Evolutionary conservation across 495 filamentous ascomycete species (phyloP), one percentile per base, ranked within the genome.

Genomic region (Penicillium mononematosum): DNA sequence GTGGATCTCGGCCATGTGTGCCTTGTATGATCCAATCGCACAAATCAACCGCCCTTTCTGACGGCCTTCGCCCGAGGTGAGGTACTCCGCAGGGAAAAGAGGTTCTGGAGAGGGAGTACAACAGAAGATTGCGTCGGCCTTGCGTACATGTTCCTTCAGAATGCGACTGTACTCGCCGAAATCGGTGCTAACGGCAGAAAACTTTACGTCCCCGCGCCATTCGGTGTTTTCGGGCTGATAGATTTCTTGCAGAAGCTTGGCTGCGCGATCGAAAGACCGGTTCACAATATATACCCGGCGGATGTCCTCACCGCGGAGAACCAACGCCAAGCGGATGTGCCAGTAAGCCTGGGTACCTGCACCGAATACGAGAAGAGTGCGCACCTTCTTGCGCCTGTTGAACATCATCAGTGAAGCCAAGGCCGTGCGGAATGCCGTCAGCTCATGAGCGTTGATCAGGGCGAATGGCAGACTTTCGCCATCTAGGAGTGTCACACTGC

Each of bases 341-440:
- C 93, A 98, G 71, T 90, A 91, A 11, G 94, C 94, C 72, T 96
- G 92, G 58, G 86, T 83, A 22, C 93, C 93, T 12, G 88, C 84
- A n/a, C 93, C 94, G 67, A 98, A 97, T 49, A 96, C 87, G 27
- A 86, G 81, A 3, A 96, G 59, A 11, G 85, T 90, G 60, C 86
- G 83, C 29, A 93, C 84, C 45, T 79, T 74, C 42, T 78, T 72
- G 49, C 94, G 88, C 61, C 83, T 85, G 49, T 78, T 81, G 46
- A 97, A 82, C 0, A 96, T 78, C 66, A 90, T 83, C 20, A 87
- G 81, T 2, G 89, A 85, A 0, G 88, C 86, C 32, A 98, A 81
- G 1, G 94, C 93, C 3, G 94, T 98, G 56, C 94, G 90, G 75
- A 96, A 98, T 9, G 91, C 91, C 3, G 94, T 98, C 14, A 98